Conservation (phyloP, 2,329 filamentous ascomycete species). For the Phaeosphaeriaceae sp. region DNA sequence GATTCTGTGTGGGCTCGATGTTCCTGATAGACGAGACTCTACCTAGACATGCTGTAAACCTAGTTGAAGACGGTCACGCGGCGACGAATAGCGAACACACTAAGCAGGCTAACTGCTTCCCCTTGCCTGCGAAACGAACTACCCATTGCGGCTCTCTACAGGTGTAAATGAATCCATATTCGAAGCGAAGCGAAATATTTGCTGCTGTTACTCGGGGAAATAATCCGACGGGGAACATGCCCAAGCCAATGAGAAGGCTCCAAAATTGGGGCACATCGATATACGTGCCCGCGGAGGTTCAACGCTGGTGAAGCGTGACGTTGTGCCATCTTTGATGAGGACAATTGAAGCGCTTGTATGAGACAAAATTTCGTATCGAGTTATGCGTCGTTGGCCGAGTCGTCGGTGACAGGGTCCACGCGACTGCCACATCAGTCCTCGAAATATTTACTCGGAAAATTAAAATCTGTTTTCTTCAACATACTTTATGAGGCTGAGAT, state of each 20-base stretch:
- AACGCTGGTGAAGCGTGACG: background rate
- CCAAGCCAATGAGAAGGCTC: constrained; percentile 4
- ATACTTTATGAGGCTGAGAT: no score
- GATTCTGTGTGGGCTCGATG: background rate
- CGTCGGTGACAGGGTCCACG: no score
- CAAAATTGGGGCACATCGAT: background rate
- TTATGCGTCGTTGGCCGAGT: no score
- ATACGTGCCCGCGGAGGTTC: background rate
- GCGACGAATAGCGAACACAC: background rate
- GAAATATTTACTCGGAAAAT: no score
- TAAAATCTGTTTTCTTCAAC: no score
- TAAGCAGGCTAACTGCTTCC: background rate
- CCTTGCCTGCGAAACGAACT: background rate
- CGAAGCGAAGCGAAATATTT: background rate
- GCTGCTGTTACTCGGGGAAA: background rate
- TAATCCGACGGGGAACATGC: constrained; percentile 1
- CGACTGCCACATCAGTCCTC: no score
- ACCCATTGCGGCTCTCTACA: background rate
- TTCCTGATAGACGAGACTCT: background rate
- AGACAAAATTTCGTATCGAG: no score
- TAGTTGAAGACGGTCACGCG: background rate
- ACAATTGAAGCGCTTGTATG: background rate
- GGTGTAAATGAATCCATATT: background rate
- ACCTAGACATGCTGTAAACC: no score
- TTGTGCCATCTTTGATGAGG: background rate